Evolutionary conservation across 164 flowering plant genomes (phyloP), one percentile per base, ranked within the genome.

Genomic region (Chloranthus sessilifolius): DNA sequence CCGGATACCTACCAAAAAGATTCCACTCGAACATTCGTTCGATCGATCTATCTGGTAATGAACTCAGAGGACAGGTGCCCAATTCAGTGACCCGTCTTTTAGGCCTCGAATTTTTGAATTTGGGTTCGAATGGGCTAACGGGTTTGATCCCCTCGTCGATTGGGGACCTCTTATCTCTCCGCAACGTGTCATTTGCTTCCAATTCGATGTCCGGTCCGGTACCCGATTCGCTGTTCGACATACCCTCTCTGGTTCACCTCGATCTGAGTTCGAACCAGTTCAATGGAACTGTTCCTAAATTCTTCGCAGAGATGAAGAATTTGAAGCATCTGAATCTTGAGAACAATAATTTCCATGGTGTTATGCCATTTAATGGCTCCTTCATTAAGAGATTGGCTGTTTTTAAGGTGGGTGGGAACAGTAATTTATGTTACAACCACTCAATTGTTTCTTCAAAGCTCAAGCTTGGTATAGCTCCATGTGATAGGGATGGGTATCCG

Each of bases 211-310:
- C 95, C 1, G 97, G 97, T 2, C 21, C 80, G 29, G 62, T 89
- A 15, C 97, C 97, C 0, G 80, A 74, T 9, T 70, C 85, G 1
- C 38, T 89, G 24, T 48, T 78, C 2, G 67, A 81, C 3, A 67
- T 85, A 6, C 73, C 85, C 0, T 65, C 55, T 0, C 42, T 86
- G 50, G 66, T 58, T 44, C 85, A 80, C 35, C 61, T 89, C 30
- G 97, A 89, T 83, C 76, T 89, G 67, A 75, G 95, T 56, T 70
- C 76, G 0, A 89, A 89, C 45, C 82, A 82, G 76, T 47, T 89
- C 28, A 89, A 82, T 44, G 97, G 97, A n/a, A 75, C 80, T 0
- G 66, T 89, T 14, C 97, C 97, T 1, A 58, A 48, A 42, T 83
- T 75, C 63, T 41, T 89, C 11, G 10, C 75, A 0, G 60, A 66